These are phyloP conservation scores for Pestalotiopsis sp. DNA, from an alignment of 2,329 filamentous ascomycete genomes.

Conservation along the genomic window DNA sequence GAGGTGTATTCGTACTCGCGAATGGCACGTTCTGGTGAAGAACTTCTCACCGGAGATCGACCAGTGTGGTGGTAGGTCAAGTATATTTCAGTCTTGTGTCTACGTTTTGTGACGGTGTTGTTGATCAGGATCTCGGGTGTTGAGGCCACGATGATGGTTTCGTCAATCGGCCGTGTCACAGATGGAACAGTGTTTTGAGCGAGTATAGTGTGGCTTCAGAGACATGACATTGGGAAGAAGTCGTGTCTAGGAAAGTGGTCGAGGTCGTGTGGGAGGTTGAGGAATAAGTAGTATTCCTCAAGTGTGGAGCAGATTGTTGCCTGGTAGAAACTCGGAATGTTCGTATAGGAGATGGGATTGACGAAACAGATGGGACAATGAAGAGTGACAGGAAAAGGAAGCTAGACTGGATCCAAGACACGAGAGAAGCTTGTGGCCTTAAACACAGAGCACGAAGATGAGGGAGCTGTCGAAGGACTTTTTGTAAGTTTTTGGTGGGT, in stretches of 20 bases:
- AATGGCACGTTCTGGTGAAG: neutral
- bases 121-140: slow-evolving; percentile 12
- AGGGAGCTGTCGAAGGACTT: slow-evolving; percentile 11
- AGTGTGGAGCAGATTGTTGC: slow-evolving; percentile 6
- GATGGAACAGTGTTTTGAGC: slow-evolving; percentile 9
- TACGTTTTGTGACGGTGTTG: slow-evolving; percentile 13
- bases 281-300: slow-evolving; percentile 7
- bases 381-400: neutral
- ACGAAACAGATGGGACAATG: neutral
- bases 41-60: neutral
- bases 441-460: slow-evolving; percentile 6
- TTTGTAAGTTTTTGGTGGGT: slow-evolving; percentile 7
- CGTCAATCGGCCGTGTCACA: slow-evolving; percentile 15
- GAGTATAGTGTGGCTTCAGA: slow-evolving; percentile 8
- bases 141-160: slow-evolving; percentile 13
- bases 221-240: slow-evolving; percentile 14
- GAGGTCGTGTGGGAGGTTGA: slow-evolving; percentile 5
- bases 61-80: neutral
- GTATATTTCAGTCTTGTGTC: slow-evolving; percentile 9
- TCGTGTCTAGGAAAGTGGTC: neutral
- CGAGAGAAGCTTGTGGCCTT: slow-evolving; percentile 9
- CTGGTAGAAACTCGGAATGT: slow-evolving; percentile 1
- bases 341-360: neutral
- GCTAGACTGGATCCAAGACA: neutral
- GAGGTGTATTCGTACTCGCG: neutral